Evolutionary conservation across 1,139 yeast species (phyloP).

Genomic region (Kodamaea derodonti): DNA sequence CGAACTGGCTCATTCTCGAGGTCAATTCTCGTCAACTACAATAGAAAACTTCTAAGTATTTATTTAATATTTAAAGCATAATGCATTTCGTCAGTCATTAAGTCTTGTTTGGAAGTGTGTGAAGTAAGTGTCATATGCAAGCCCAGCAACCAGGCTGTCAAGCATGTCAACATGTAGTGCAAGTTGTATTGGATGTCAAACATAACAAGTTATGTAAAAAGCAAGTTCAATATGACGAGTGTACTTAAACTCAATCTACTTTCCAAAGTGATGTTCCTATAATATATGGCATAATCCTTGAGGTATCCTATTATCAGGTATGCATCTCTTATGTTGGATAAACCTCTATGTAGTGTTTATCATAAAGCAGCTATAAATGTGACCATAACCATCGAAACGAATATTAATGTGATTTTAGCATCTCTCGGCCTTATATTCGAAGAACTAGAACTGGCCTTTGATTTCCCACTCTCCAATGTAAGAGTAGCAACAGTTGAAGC

Average conservation of each 20-base stretch:
- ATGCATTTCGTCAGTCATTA: not conserved
- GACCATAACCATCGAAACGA: slow-evolving; percentile 8
- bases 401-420: slow-evolving; percentile 6
- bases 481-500: slow-evolving; percentile 1
- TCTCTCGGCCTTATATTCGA: not conserved
- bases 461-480: not conserved
- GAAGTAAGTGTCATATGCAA: not conserved
- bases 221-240: too few species aligned
- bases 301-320: too few species aligned
- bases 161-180: not conserved
- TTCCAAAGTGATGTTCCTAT: too few species aligned
- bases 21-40: too few species aligned
- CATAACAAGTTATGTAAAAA: too few species aligned
- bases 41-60: not conserved
- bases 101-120: not conserved
- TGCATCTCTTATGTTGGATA: too few species aligned
- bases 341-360: slow-evolving; percentile 1
- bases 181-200: too few species aligned
- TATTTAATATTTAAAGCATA: not conserved
- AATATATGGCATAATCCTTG: too few species aligned
- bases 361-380: slow-evolving; percentile 11
- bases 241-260: too few species aligned
- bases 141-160: not conserved
- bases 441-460: not conserved
- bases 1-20: too few species aligned